A percentile compares a stretch with the other conserved stretches of the same genome.
phyloP scores from a whole-genome alignment of 345 rosid species.

The Alliaria petiolata region DNA sequence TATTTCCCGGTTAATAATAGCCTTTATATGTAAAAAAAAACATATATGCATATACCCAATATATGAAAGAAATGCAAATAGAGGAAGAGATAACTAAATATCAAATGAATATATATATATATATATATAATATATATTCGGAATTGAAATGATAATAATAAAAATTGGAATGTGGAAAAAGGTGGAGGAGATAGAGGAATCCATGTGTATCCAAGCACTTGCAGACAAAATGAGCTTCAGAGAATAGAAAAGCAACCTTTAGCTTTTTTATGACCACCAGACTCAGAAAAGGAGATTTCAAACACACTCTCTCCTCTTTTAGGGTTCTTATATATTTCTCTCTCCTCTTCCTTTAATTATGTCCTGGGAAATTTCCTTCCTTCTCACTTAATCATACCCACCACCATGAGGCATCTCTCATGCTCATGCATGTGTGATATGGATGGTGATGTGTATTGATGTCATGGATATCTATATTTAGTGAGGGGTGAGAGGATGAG shows the following conservation, averaged over 20 bases:
- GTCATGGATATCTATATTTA: conserved; percentile 61
- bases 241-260: conserved; percentile 59
- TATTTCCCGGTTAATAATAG: conserved; percentile 16
- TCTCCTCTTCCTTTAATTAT: conserved; percentile 20
- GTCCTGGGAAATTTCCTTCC: conserved; percentile 9
- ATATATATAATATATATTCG: too few species aligned
- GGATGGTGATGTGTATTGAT: conserved; percentile 20
- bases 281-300: conserved; percentile 74
- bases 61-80: neutral
- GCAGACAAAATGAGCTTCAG: conserved; percentile 68
- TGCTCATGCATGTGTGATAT: conserved; percentile 20
- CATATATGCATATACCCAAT: neutral
- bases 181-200: conserved; percentile 46
- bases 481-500: conserved; percentile 35
- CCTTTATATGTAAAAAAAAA: neutral
- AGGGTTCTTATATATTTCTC: conserved; percentile 34
- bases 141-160: conserved; percentile 21
- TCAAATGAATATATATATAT: neutral
- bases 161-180: conserved; percentile 21
- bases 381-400: conserved; percentile 28
- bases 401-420: conserved; percentile 18
- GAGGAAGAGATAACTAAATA: conserved; percentile 8
- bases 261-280: conserved; percentile 54
- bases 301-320: conserved; percentile 39
- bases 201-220: conserved; percentile 67